These are phyloP conservation scores for Hymenoscyphus infarciens DNA, from an alignment of 2,329 filamentous ascomycete species.

Conservation along the genomic window DNA sequence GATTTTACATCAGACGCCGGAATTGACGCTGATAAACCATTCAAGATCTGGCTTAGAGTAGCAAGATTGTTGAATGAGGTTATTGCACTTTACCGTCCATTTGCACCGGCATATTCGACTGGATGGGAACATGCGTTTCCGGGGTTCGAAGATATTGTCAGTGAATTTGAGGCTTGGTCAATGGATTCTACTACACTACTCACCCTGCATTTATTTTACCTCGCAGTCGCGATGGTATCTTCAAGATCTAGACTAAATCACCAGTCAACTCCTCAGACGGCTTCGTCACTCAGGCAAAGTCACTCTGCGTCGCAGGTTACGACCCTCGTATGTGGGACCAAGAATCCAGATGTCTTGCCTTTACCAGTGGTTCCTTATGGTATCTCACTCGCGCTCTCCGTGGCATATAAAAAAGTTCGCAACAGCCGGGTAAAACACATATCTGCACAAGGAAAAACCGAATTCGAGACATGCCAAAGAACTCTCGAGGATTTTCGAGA, in stretches of 20 bases:
- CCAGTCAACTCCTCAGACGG: neutral
- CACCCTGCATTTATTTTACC: conserved; percentile 8
- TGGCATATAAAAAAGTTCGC: conserved; percentile 9
- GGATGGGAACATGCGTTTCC: conserved; percentile 12
- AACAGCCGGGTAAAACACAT: conserved; percentile 3
- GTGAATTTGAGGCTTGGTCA: conserved; percentile 7
- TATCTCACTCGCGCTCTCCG: conserved; percentile 11
- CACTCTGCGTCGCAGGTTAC: conserved; percentile 3
- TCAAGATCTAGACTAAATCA: conserved; percentile 1
- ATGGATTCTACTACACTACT: neutral
- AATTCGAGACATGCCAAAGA: conserved; percentile 8
- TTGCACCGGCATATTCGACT: neutral
- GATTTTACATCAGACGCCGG: neutral
- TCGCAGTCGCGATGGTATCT: conserved; percentile 8
- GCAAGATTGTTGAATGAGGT: conserved; percentile 6
- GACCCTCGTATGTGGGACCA: conserved; percentile 4
- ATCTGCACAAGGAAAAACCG: neutral
- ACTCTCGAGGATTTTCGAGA: neutral
- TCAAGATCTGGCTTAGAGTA: conserved; percentile 6
- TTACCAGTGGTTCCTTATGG: conserved; percentile 9
- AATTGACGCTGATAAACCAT: neutral
- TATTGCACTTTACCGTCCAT: conserved; percentile 10
- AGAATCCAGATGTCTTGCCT: conserved; percentile 3
- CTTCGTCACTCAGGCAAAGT: conserved; percentile 8
- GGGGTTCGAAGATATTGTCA: conserved; percentile 7